Evolutionary conservation across 1,139 yeast species (phyloP).

Genomic region (Magnusiomyces fungicola): DNA sequence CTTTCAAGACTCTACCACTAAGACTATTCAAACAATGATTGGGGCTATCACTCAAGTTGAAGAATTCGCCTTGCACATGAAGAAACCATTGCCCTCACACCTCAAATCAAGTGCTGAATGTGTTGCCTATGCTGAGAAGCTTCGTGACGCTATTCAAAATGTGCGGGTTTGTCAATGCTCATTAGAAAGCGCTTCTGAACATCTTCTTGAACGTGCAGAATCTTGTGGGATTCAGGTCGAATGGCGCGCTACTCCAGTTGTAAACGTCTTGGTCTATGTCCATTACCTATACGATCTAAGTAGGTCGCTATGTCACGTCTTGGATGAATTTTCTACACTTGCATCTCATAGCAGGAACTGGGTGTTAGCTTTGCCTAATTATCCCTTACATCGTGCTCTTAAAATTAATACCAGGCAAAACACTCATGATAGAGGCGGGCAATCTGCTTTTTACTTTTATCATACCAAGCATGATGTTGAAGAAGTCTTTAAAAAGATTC

Average conservation of each 20-base stretch:
- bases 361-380: constrained; percentile 34
- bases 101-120: not conserved
- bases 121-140: not conserved
- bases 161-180: not conserved
- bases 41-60: constrained; percentile 4
- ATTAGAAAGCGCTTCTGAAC: not conserved
- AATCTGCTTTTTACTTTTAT: constrained; percentile 37
- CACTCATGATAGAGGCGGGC: constrained; percentile 43
- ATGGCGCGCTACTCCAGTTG: constrained; percentile 5
- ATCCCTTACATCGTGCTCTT: constrained; percentile 38
- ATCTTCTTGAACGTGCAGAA: not conserved
- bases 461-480: constrained; percentile 42
- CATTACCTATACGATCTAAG: constrained; percentile 17
- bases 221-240: not conserved
- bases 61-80: constrained; percentile 6
- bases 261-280: constrained; percentile 12
- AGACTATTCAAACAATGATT: constrained; percentile 4
- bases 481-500: constrained; percentile 40
- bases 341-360: constrained; percentile 24
- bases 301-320: constrained; percentile 12
- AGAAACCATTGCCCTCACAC: constrained; percentile 9
- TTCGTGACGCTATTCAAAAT: not conserved
- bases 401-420: constrained; percentile 38
- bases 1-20: constrained; percentile 1
- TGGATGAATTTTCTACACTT: constrained; percentile 15